Evolutionary conservation across 2,329 filamentous ascomycete species (phyloP), one percentile per base, ranked within the genome.

Genomic region (Exophiala bonariae): DNA sequence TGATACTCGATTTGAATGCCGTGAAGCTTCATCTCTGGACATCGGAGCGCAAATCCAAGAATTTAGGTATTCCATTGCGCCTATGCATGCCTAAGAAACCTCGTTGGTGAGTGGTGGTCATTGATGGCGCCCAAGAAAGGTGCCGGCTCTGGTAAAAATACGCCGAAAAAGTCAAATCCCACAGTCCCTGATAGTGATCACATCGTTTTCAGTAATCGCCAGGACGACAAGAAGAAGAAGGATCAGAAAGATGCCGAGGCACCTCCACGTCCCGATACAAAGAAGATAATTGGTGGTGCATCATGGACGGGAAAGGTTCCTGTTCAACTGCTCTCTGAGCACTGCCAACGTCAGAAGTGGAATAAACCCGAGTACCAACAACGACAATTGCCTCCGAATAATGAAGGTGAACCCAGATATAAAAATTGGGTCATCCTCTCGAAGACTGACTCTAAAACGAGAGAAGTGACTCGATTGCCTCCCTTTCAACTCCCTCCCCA

Each of bases 221-320:
- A 49, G 35, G 47, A 44, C 38, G 49, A 51, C 31, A 58, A 52
- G 28, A 52, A 45, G 44, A 54, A 54, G 33, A 57, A 67, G 61
- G 52, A 63, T 55, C 49, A 55, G 52, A 46, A 61, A 56, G 54
- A 58, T 17, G 49, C 58, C 41, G 66, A 71, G 39, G 69, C 65
- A 5, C 54, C 23, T 26, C 59, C 57, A 31, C 81, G 79, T 58
- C 80, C 81, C 32, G 76, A 81, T 39, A 79, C 78, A 17, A 73
- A 80, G 67, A 89, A 95, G 59, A 74, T 99, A 56, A 95, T 99
- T 62, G 93, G 90, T 33, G 93, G 93, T 39, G 83, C 89, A 49
- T 96, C 90, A 59, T 99, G 93, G 93, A 99, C 93, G 0, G 93
- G 93, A 32, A 99, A 99, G 67, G 74, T 99, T 23, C 93, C 93